These are phyloP conservation scores for Eucalyptus regnans DNA, from an alignment of 345 rosid genomes.

Conservation along the genomic window DNA sequence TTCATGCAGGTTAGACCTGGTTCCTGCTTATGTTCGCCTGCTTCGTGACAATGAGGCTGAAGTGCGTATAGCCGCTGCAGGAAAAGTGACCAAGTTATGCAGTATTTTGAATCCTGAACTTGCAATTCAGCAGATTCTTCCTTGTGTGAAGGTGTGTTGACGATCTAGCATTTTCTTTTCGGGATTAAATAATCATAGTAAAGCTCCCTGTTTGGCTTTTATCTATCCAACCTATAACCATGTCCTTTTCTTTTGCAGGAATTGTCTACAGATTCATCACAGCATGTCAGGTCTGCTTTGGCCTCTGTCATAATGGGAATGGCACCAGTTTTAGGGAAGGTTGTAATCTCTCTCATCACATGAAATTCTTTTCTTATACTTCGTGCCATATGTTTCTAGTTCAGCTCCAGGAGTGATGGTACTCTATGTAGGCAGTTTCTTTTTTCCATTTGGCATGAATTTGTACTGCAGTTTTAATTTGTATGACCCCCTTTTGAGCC, in stretches of 20 bases:
- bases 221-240: not conserved
- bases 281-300: conserved; percentile 94
- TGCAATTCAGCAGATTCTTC: conserved; percentile 72
- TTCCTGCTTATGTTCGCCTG: conserved; percentile 86
- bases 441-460: not conserved
- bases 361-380: not conserved
- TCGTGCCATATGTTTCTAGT: not conserved
- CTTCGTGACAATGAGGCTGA: conserved; percentile 98
- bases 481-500: not conserved
- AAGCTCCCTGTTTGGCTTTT: not conserved
- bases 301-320: conserved; percentile 99
- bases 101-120: conserved; percentile 81
- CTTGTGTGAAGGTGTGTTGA: conserved; percentile 66
- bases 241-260: conserved; percentile 31
- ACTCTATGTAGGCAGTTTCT: not conserved
- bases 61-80: conserved; percentile 97
- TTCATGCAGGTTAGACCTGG: conserved; percentile 51
- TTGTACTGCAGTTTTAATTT: not conserved
- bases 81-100: conserved; percentile 90
- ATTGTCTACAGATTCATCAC: conserved; percentile 90
- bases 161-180: not conserved
- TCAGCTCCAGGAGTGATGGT: not conserved
- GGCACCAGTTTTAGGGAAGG: conserved; percentile 82
- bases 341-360: not conserved
- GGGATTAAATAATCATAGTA: not conserved